Base-by-base conservation (phyloP, 1,284 basidiomycete genomes). In the Apiotrichum siamense region DNA sequence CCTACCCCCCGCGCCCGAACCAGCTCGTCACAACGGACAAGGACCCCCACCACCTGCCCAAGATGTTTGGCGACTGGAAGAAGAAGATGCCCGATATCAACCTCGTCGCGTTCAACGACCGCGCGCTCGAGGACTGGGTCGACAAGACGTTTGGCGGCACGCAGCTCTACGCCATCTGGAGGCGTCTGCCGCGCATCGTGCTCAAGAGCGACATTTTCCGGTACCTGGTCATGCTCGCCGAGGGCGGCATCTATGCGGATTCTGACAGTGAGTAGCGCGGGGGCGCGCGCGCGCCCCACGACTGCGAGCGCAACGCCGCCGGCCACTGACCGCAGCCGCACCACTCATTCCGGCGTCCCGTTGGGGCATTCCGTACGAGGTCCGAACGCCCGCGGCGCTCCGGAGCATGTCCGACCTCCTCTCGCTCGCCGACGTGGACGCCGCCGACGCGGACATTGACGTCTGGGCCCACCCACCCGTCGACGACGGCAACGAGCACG, bases 241-340 rank as follows among this genome's bases (percentile, higher is more conserved):
- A 66, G 32, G 74, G 74, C 24, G 74, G 74, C 2, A 70, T 76
- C 44, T 76, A 76, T 59, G 55, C 66, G 11, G 74, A 76, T 47
- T 71, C 67, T n/a, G 75, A 76, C 52, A 76, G 74, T 15, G 45
- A 36, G 27, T 56, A 41, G 18, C 23, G n/a, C n/a, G 10, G 11
- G 33, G 15, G 29, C 29, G 29, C 15, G 29, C 7, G 29, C 29
- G 15, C 29, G 29, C 9, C 29, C 7, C 10, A 35, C 33, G 33
- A 7, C 3, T 2, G 4, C 26, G 6, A 59, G 33, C 17, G 31
- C 17, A 43, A 6, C 7, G 10, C 17, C 15, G 10, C 50, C 15
- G 47, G 17, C 29, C 32, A 21, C 36, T 57, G 56, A 21, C 38
- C 12, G 9, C 24, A 44, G 43, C 62, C 41, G 59, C 59, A 17